These are phyloP conservation scores for Globisporangium okanoganense DNA, from an alignment of 352 stramenopile species.

Conservation along the genomic window DNA sequence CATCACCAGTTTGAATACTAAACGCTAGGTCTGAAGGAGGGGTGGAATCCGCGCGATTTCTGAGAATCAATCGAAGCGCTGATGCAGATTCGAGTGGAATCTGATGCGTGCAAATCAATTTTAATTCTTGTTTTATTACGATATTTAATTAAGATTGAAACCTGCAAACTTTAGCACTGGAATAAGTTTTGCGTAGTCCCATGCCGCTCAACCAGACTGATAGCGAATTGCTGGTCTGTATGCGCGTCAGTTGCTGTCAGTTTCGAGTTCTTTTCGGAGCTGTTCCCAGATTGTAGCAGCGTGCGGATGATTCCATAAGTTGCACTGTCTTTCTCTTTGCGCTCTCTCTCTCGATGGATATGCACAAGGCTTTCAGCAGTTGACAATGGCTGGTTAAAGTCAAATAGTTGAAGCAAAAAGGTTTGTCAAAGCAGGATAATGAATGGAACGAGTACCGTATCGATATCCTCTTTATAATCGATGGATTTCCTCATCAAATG, in stretches of 20 bases:
- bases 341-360: constrained; percentile 3
- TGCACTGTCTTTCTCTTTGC: constrained; percentile 11
- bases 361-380: not conserved
- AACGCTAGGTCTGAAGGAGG: not conserved
- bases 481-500: not conserved
- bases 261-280: not conserved
- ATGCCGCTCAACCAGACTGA: not conserved
- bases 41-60: constrained; percentile 2
- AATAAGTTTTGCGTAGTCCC: not conserved
- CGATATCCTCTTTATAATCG: not conserved
- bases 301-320: not conserved
- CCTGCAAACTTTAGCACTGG: not conserved
- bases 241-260: not conserved
- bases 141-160: no score
- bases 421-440: no score
- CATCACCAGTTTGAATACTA: not conserved
- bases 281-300: not conserved
- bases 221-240: not conserved
- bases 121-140: not conserved
- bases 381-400: not conserved
- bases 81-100: constrained; percentile 2
- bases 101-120: not conserved
- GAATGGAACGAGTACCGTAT: no score
- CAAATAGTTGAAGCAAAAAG: not conserved
- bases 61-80: not conserved